These are phyloP conservation scores for Heterobasidion occidentale DNA, from an alignment of 1,284 basidiomycete genomes.

Conservation along the genomic window DNA sequence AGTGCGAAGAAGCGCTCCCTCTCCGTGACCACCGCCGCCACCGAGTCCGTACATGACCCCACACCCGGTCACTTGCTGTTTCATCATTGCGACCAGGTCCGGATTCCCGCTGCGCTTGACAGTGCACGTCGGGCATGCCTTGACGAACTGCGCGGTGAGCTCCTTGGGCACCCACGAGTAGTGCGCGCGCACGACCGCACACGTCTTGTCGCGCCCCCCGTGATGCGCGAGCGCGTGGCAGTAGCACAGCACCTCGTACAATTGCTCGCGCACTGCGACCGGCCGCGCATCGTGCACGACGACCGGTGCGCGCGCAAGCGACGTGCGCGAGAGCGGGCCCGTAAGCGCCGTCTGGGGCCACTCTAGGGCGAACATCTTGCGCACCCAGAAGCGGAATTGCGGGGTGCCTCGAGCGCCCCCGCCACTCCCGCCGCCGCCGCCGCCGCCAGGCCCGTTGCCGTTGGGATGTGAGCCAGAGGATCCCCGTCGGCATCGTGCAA, in stretches of 20 bases:
- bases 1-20: not conserved
- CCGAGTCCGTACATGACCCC: not conserved
- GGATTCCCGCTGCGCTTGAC: slow-evolving; percentile 28
- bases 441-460: no score
- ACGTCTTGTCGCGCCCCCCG: slow-evolving; percentile 72
- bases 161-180: slow-evolving; percentile 81
- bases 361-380: slow-evolving; percentile 64
- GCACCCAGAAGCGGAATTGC: slow-evolving; percentile 75
- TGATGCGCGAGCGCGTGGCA: slow-evolving; percentile 62
- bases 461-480: not conserved
- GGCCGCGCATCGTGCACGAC: slow-evolving; percentile 62
- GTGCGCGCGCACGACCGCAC: slow-evolving; percentile 45
- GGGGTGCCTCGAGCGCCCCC: slow-evolving; percentile 34
- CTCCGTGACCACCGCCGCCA: not conserved
- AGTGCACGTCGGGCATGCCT: slow-evolving; percentile 64
- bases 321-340: not conserved
- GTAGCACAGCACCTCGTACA: slow-evolving; percentile 69
- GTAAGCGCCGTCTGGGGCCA: slow-evolving; percentile 18
- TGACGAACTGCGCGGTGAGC: slow-evolving; percentile 68
- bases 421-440: no score
- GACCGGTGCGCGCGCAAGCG: slow-evolving; percentile 21
- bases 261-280: slow-evolving; percentile 66
- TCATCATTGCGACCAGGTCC: slow-evolving; percentile 10
- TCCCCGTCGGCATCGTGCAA: slow-evolving; percentile 32
- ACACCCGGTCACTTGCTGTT: slow-evolving; percentile 11